Evolutionary conservation across 2,329 filamentous ascomycete species (phyloP), one percentile per base, ranked within the genome.

Genomic region (Pseudopithomyces maydicus): DNA sequence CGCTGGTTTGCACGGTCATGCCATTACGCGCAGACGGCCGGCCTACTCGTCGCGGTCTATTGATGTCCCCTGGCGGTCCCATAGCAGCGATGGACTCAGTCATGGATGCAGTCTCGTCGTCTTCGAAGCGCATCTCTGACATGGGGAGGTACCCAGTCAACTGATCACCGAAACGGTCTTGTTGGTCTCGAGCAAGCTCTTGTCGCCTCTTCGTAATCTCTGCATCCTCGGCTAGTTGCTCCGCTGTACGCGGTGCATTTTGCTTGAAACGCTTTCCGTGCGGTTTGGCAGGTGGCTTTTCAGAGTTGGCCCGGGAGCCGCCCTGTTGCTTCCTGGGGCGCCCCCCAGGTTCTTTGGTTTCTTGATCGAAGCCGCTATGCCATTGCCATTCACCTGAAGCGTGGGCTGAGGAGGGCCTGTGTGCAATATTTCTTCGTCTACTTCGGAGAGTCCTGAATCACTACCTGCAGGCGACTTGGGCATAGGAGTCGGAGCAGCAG

Each of bases 341-440:
- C 70, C 68, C 39, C 68, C 71, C 50, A 57, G 45, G 11, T 60
- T 66, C 59, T 71, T 71, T 15, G 55, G 58, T 55, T 74, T 74
- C 63, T 74, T 75, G 4, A 58, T 46, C 14, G 58, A 47, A 32
- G 65, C 51, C n/a, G 48, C 61, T 47, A 57, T 50, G 3, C 43
- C 44, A 29, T 68, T 71, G 29, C 66, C 68, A 38, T 73, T 73
- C 14, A 54, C 55, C 23, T 67, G 63, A 26, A 63, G 55, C 20
- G 68, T 23, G 8, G 44, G 23, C 11, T 43, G 52, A 36, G 47
- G 45, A 20, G 67, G 69, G 46, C 72, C 68, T 23, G 73, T 72
- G 44, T 73, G 67, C 14, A 75, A 67, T 36, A 76, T 74, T 35
- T 75, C 73, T 58, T 76, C 74, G 33, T 76, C 73, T 43, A 75